A percentile compares a stretch with the other conserved stretches of the same genome.
These are phyloP conservation scores for Hypholoma sublateritium DNA, from an alignment of 768 basidiomycete species.

Conservation along the genomic window DNA sequence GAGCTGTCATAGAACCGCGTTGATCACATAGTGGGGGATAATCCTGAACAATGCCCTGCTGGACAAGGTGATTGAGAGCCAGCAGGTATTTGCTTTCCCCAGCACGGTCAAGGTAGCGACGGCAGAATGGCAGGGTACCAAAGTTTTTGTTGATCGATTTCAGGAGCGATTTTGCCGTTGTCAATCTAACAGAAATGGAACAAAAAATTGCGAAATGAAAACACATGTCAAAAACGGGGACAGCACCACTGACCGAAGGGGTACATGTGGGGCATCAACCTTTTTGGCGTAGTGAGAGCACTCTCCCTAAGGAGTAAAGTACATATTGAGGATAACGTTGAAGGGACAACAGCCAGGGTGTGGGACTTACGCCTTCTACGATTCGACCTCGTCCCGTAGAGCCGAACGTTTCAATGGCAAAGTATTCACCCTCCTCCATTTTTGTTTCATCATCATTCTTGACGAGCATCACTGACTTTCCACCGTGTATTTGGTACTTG, in stretches of 20 bases:
- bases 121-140: slow-evolving; percentile 93
- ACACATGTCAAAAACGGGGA: not conserved
- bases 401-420: slow-evolving; percentile 98
- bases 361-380: slow-evolving; percentile 64
- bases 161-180: slow-evolving; percentile 81
- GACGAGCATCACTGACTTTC: slow-evolving; percentile 89
- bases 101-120: slow-evolving; percentile 88
- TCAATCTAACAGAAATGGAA: slow-evolving; percentile 49
- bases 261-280: slow-evolving; percentile 66
- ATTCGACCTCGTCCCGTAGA: slow-evolving; percentile 92
- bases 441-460: slow-evolving; percentile 88
- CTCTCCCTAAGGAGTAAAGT: slow-evolving; percentile 63
- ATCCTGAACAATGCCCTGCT: slow-evolving; percentile 84
- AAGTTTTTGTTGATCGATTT: slow-evolving; percentile 90
- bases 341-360: not conserved
- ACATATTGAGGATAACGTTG: not conserved
- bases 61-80: slow-evolving; percentile 89
- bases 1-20: slow-evolving; percentile 88
- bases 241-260: slow-evolving; percentile 57
- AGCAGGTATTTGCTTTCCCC: slow-evolving; percentile 94
- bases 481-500: slow-evolving; percentile 89
- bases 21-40: slow-evolving; percentile 93
- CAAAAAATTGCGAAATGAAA: slow-evolving; percentile 1
- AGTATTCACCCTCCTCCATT: slow-evolving; percentile 99
- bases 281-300: slow-evolving; percentile 90